These are phyloP conservation scores for Hypoxylon crocopeplum DNA, from an alignment of 495 filamentous ascomycete genomes.

Conservation along the genomic window DNA sequence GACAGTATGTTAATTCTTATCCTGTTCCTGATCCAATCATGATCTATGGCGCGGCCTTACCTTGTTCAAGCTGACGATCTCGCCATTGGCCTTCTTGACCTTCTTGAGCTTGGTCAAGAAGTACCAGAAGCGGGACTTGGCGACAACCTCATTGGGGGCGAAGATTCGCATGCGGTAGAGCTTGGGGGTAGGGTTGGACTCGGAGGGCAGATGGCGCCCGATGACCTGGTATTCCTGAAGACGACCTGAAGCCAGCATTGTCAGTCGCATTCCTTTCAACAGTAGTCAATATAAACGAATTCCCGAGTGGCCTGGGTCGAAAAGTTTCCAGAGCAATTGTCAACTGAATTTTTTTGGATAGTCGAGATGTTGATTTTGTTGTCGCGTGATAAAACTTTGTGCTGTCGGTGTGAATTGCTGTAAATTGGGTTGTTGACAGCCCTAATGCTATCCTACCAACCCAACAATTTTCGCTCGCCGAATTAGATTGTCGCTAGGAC, in stretches of 20 bases:
- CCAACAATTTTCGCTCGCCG: background rate
- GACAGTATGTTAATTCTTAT: constrained; percentile 4
- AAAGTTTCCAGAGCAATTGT: no score
- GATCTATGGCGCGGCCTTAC: constrained; percentile 67
- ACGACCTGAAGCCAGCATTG: constrained; percentile 70
- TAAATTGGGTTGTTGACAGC: no score
- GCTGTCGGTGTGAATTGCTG: no score
- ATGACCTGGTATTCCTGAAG: constrained; percentile 99
- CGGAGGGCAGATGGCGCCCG: constrained; percentile 96
- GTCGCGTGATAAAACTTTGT: no score
- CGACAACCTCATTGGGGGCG: constrained; percentile 94
- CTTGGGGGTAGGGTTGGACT: constrained; percentile 93
- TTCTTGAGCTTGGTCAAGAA: constrained; percentile 98
- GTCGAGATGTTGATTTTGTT: no score
- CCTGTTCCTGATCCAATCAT: background rate
- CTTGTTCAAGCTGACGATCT: constrained; percentile 96
- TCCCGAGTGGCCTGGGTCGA: no score
- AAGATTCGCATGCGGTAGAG: constrained; percentile 99
- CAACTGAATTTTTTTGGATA: no score
- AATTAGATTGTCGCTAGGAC: background rate
- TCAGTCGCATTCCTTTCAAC: constrained; percentile 17
- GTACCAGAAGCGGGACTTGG: constrained; percentile 99
- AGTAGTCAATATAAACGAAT: no score
- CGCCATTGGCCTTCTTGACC: constrained; percentile 99
- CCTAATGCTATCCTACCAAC: no score